phyloP scores from a whole-genome alignment of 129 eudicot genomes.

The Arctium minus region DNA sequence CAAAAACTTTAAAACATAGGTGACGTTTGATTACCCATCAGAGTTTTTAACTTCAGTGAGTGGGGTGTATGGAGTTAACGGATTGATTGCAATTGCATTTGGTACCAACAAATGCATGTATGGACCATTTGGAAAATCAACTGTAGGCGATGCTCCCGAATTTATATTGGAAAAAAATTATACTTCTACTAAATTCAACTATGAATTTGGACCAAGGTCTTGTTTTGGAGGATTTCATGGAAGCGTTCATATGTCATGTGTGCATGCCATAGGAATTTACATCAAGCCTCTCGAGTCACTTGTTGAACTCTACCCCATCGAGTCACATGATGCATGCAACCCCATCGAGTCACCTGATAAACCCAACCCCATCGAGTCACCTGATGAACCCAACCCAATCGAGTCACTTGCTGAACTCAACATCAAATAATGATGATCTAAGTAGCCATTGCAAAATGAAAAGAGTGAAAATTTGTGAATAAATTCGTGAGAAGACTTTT shows the following conservation, averaged over 20 bases:
- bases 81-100: not conserved
- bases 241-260: not conserved
- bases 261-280: not conserved
- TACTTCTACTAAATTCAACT: not conserved
- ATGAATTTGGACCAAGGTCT: conserved; percentile 8
- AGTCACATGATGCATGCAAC: not conserved
- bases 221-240: conserved; percentile 20
- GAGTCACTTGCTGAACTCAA: not conserved
- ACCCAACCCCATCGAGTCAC: not conserved
- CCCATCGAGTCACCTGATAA: not conserved
- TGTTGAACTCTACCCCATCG: not conserved
- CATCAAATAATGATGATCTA: not conserved
- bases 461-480: not conserved
- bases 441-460: too few species aligned
- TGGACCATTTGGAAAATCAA: conserved; percentile 15
- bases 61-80: not conserved
- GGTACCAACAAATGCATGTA: conserved; percentile 15
- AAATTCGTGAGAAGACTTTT: too few species aligned
- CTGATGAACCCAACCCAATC: not conserved
- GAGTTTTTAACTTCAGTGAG: not conserved
- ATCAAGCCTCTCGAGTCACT: not conserved
- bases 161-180: too few species aligned
- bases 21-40: not conserved
- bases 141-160: not conserved
- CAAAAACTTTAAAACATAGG: not conserved